These are phyloP conservation scores for Botrytis tulipae DNA, from an alignment of 2,329 filamentous ascomycete species.

Conservation along the genomic window DNA sequence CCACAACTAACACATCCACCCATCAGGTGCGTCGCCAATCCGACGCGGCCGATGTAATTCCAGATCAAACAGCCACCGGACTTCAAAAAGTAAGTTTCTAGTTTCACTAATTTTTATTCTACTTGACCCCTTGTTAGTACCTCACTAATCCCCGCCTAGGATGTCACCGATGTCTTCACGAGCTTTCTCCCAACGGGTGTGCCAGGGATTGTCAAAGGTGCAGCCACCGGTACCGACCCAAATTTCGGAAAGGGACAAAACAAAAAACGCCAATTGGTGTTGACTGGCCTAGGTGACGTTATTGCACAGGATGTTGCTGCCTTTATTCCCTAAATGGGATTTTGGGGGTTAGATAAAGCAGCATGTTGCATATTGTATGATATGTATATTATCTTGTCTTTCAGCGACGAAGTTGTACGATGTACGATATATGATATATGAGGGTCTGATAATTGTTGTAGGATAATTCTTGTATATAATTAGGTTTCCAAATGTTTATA, in stretches of 20 bases:
- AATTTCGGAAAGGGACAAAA: background rate
- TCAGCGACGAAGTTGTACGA: background rate
- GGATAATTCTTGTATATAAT: background rate
- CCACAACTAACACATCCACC: background rate
- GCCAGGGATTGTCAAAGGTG: background rate
- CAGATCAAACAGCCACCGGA: background rate
- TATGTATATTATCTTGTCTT: background rate
- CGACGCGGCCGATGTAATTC: background rate
- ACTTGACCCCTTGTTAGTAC: background rate
- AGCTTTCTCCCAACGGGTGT: background rate
- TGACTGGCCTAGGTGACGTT: background rate
- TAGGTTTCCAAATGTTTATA: background rate
- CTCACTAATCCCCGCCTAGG: too few species aligned
- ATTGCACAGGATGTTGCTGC: background rate
- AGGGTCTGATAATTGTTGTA: background rate
- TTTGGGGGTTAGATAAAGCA: background rate
- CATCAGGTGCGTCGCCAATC: conserved; percentile 5
- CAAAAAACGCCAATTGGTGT: background rate
- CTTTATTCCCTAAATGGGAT: background rate
- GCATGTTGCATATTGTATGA: background rate
- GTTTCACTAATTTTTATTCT: background rate
- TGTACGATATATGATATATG: background rate
- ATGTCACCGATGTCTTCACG: background rate
- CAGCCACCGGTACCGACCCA: background rate
- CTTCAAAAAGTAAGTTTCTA: background rate